Conservation (phyloP, 2,329 filamentous ascomycete species). For the Claviceps quebecensis region DNA sequence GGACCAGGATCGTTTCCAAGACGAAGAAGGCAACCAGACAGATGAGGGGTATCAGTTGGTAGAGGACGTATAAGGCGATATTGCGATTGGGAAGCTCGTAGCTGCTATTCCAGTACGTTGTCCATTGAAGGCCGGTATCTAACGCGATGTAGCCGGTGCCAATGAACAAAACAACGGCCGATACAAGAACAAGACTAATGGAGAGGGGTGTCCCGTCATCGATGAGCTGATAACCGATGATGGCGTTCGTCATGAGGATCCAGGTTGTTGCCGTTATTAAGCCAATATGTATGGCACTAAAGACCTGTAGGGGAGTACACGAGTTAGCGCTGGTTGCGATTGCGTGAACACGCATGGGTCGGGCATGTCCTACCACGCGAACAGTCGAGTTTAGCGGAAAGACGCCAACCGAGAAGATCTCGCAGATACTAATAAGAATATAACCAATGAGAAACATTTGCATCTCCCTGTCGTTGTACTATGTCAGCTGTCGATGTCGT, state of each 20-base stretch:
- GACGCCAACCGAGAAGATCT: conserved; percentile 88
- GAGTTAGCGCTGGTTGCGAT: conserved; percentile 41
- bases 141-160: conserved; percentile 93
- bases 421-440: conserved; percentile 79
- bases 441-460: conserved; percentile 83
- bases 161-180: conserved; percentile 60
- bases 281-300: conserved; percentile 80
- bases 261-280: conserved; percentile 78
- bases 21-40: conserved; percentile 82
- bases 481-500: conserved; percentile 5
- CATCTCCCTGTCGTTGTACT: conserved; percentile 59
- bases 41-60: conserved; percentile 76
- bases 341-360: neutral
- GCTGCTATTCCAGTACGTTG: conserved; percentile 57
- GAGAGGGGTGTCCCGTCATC: conserved; percentile 88
- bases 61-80: conserved; percentile 85
- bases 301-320: conserved; percentile 41
- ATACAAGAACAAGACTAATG: conserved; percentile 57
- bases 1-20: conserved; percentile 69
- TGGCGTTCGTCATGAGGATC: conserved; percentile 81
- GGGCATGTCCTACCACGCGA: conserved; percentile 46
- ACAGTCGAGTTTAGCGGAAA: conserved; percentile 62
- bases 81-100: conserved; percentile 48
- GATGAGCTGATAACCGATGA: conserved; percentile 84
- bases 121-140: conserved; percentile 82